Evolutionary conservation across 805 yeast genomes (phyloP), one percentile per base, ranked within the genome.

Genomic region (Candida schatavii): DNA sequence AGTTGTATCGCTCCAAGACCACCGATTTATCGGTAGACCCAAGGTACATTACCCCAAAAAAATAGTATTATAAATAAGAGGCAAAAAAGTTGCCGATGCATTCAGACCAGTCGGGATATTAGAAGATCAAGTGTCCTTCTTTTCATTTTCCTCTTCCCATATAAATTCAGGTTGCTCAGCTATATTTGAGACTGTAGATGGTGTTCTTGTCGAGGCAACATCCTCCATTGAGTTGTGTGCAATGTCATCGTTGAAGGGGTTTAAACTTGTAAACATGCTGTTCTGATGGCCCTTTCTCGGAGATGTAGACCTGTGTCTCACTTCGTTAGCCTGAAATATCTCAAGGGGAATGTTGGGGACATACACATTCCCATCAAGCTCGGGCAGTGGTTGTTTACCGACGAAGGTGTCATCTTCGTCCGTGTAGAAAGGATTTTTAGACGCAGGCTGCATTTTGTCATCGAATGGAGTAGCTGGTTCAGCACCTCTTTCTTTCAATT

Each of bases 291-390:
- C 27, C 27, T 31, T 31, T 17, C 19, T 31, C 35, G 15, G n/a
- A 6, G 32, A 18, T 6, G 35, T 17, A 7, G 21, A 31, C n/a
- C 30, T 15, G 14, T 23, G 10, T 18, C 30, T 25, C 30, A 36
- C 11, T 10, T 36, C 39, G 27, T 15, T 6, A 5, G 55, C 48
- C 27, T 54, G 57, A 33, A 49, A 55, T 1, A 51, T 41, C 37
- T 53, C 51, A 18, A 61, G 39, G 1, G 67, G 67, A 9, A 67
- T 59, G 27, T 48, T 54, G 11, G 68, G 69, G 19, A 59, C 56
- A 43, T 64, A 64, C 5, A 56, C 26, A 25, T 41, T 17, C 44
- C 43, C 21, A 9, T 31, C 34, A 10, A 19, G 35, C 17, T 23
- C 22, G 17, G 31, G n/a, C 29, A 17, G 3, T 42, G 32, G 20